Conservation (phyloP, 1,284 basidiomycete species). For the Naganishia sp. region DNA sequence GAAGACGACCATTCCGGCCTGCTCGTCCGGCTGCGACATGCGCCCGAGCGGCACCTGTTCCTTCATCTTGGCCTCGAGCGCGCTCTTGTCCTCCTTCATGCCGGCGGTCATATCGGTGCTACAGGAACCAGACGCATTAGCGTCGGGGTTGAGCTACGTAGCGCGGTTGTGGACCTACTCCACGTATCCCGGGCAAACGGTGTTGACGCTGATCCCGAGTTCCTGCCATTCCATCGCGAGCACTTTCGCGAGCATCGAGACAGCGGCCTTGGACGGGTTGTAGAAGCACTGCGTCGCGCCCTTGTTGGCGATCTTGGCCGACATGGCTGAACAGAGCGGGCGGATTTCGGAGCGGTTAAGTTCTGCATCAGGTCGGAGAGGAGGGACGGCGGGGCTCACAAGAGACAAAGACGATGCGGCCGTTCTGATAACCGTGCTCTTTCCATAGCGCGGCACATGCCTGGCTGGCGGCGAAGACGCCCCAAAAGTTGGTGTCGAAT, state of each 20-base stretch:
- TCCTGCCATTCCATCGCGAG: conserved; percentile 46
- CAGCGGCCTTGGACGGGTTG: conserved; percentile 43
- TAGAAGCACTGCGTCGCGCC: conserved; percentile 41
- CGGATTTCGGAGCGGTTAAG: too few species aligned
- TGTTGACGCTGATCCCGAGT: conserved; percentile 39
- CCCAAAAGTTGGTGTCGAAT: conserved; percentile 44
- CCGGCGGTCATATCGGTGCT: conserved; percentile 43
- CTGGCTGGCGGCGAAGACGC: conserved; percentile 41
- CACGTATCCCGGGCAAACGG: conserved; percentile 40
- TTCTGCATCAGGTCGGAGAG: too few species aligned
- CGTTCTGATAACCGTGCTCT: conserved; percentile 43
- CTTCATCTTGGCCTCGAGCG: conserved; percentile 33
- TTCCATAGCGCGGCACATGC: conserved; percentile 44
- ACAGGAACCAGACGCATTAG: neutral
- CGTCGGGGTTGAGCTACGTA: too few species aligned
- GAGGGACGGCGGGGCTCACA: conserved; percentile 34
- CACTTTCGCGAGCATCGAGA: conserved; percentile 39
- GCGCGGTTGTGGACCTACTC: conserved; percentile 33
- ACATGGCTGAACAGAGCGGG: conserved; percentile 36
- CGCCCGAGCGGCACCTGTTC: conserved; percentile 35
- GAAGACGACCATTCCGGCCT: conserved; percentile 43
- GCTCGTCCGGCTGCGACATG: conserved; percentile 38
- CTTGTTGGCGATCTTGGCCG: conserved; percentile 41
- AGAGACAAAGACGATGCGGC: conserved; percentile 43
- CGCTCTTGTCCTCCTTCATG: conserved; percentile 36